Percentiles rank a stretch among this genome's conserved stretches.
These are phyloP conservation scores for Candolleomyces eurysporus DNA, from an alignment of 768 basidiomycete genomes.

Conservation along the genomic window DNA sequence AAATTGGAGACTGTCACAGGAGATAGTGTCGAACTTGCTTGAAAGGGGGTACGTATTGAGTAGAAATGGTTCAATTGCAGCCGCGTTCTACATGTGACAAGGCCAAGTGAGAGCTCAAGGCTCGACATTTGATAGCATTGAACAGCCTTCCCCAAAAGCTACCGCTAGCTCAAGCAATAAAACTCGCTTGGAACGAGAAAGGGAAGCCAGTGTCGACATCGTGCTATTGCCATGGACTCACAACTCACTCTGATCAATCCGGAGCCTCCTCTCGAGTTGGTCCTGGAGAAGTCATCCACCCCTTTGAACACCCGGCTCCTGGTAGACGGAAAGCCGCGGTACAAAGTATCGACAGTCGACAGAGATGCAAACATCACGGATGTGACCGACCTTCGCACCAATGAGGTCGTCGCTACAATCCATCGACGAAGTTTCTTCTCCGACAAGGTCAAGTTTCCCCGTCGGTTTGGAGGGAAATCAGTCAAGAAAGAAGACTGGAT, in stretches of 20 bases:
- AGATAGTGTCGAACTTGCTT: no score
- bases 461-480: not conserved
- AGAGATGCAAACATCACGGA: not conserved
- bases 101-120: no score
- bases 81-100: no score
- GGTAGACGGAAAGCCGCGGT: not conserved
- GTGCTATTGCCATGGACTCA: not conserved
- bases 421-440: not conserved
- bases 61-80: no score
- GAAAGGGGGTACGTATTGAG: no score
- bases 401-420: not conserved
- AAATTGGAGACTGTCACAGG: no score
- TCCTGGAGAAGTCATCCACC: not conserved
- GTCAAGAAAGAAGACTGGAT: not conserved
- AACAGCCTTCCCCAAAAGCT: no score
- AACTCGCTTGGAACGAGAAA: no score
- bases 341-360: not conserved
- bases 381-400: not conserved
- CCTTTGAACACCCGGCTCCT: not conserved
- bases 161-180: no score
- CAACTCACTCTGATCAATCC: not conserved
- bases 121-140: no score
- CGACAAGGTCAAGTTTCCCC: not conserved
- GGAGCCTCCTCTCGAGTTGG: not conserved
- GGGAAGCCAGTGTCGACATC: no score